Evolutionary conservation across 139 green algal species (phyloP).

Genomic region (Tetradesmus obliquus): DNA sequence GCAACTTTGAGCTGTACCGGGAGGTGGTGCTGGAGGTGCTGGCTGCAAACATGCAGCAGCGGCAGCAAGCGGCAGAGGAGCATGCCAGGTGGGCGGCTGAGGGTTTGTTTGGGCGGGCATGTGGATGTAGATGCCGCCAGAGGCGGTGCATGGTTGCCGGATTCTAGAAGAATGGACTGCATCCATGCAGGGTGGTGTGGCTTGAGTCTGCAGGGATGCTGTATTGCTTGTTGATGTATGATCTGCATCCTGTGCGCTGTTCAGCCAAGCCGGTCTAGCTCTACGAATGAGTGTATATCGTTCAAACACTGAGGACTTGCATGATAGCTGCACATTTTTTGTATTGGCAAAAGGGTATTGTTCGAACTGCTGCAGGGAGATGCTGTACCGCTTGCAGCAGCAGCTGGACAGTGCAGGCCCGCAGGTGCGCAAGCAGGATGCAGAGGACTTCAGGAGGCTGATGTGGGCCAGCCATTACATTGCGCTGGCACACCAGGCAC

Average conservation of each 20-base stretch:
- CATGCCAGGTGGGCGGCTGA: slow-evolving; percentile 37
- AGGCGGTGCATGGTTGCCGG: no score
- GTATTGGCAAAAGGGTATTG: neutral
- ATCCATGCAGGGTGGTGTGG: neutral
- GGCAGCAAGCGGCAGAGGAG: slow-evolving; percentile 52
- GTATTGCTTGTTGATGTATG: no score
- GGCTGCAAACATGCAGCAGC: slow-evolving; percentile 40
- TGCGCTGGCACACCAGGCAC: slow-evolving; percentile 32
- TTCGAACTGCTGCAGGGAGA: slow-evolving; percentile 4
- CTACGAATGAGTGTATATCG: no score
- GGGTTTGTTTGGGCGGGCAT: neutral
- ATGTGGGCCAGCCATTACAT: slow-evolving; percentile 70
- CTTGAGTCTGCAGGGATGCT: neutral
- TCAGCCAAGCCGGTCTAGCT: no score
- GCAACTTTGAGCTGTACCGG: slow-evolving; percentile 76
- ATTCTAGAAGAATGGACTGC: neutral
- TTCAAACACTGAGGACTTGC: neutral
- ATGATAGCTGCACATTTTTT: neutral
- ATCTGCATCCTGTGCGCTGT: no score
- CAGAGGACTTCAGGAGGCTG: slow-evolving; percentile 50
- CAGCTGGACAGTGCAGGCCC: neutral
- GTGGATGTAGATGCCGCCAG: no score
- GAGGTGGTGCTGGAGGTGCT: slow-evolving; percentile 73
- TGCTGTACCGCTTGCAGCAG: slow-evolving; percentile 36
- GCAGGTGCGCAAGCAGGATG: slow-evolving; percentile 49